A percentile compares a stretch with the other conserved stretches of the same genome.
Conservation (phyloP, 306 rosid species). For the Malus sieversii region DNA sequence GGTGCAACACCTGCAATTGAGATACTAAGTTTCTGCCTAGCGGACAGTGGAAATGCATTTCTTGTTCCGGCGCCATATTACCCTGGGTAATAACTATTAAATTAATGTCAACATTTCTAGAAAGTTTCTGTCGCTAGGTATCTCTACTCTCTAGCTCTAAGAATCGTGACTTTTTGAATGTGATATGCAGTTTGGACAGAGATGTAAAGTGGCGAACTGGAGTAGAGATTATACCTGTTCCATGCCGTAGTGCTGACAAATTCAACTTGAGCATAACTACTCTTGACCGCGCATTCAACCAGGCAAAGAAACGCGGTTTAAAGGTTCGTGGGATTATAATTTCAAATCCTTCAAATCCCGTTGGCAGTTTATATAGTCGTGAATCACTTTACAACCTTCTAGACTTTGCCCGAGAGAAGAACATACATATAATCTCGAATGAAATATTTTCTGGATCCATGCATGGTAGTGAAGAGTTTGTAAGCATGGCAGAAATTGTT, state of each 20-base stretch:
- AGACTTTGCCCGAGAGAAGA: slow-evolving; percentile 89
- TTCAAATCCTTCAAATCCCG: slow-evolving; percentile 72
- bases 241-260: slow-evolving; percentile 75
- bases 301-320: slow-evolving; percentile 74
- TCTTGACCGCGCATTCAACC: slow-evolving; percentile 75
- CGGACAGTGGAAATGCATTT: slow-evolving; percentile 82
- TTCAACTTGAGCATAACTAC: slow-evolving; percentile 50
- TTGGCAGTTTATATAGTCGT: slow-evolving; percentile 52
- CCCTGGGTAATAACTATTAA: slow-evolving; percentile 48
- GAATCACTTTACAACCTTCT: slow-evolving; percentile 61
- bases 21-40: slow-evolving; percentile 84
- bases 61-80: slow-evolving; percentile 88
- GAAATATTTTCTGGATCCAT: slow-evolving; percentile 63
- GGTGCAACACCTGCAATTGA: slow-evolving; percentile 76
- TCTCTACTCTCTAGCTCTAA: background rate
- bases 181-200: slow-evolving; percentile 62
- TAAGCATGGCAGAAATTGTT: slow-evolving; percentile 76
- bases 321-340: slow-evolving; percentile 80
- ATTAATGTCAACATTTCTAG: slow-evolving; percentile 1
- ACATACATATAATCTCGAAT: slow-evolving; percentile 75
- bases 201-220: slow-evolving; percentile 76
- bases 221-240: slow-evolving; percentile 66
- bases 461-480: slow-evolving; percentile 46
- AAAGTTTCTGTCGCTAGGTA: slow-evolving; percentile 3
- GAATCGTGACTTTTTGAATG: slow-evolving; percentile 27